Conservation (phyloP, 805 yeast genomes). For the Zygosaccharomyces bisporus region DNA sequence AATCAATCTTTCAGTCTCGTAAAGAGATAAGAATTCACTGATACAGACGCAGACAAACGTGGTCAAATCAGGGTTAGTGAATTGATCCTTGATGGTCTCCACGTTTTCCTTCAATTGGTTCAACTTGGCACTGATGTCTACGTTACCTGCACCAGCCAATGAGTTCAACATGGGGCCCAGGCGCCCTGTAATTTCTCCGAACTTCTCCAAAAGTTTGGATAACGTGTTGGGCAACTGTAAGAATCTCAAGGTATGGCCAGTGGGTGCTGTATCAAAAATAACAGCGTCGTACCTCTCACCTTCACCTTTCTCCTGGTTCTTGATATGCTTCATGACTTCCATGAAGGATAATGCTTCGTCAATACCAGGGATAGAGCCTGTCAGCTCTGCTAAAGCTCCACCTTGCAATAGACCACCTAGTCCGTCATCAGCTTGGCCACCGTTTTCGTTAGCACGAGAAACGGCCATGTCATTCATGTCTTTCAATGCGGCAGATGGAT, state of each 20-base stretch:
- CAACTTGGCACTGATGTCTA: slow-evolving; percentile 54
- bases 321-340: slow-evolving; percentile 96
- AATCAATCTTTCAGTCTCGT: slow-evolving; percentile 96
- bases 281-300: slow-evolving; percentile 70
- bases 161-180: slow-evolving; percentile 87
- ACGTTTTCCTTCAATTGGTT: slow-evolving; percentile 78
- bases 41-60: slow-evolving; percentile 96
- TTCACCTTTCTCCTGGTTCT: slow-evolving; percentile 53
- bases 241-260: slow-evolving; percentile 96
- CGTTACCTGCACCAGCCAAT: slow-evolving; percentile 64
- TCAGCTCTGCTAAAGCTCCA: slow-evolving; percentile 64
- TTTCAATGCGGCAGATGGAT: slow-evolving; percentile 88
- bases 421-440: slow-evolving; percentile 42
- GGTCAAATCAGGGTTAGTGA: slow-evolving; percentile 92
- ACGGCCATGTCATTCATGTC: slow-evolving; percentile 63
- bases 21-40: slow-evolving; percentile 90
- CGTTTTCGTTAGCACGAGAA: slow-evolving; percentile 35
- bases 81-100: slow-evolving; percentile 86
- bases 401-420: slow-evolving; percentile 34
- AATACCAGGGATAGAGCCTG: slow-evolving; percentile 95
- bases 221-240: slow-evolving; percentile 90
- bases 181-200: slow-evolving; percentile 78
- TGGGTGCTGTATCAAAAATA: slow-evolving; percentile 99
- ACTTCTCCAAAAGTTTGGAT: slow-evolving; percentile 80
- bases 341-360: slow-evolving; percentile 97